Evolutionary conservation across 495 filamentous ascomycete genomes (phyloP).

Genomic region (Stereocaulon alpinum): DNA sequence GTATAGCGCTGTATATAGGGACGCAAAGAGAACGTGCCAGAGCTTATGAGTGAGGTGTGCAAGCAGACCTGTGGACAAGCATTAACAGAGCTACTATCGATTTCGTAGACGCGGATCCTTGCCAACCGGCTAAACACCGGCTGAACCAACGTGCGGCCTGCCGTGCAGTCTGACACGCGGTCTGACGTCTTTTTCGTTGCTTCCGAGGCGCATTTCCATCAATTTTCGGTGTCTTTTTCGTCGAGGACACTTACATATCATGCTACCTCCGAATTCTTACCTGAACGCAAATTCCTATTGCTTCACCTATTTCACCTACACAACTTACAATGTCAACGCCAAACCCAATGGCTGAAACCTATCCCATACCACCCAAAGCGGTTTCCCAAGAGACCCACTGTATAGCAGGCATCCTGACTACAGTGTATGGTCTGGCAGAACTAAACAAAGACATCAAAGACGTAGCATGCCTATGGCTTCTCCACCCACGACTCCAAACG

Average conservation of each 20-base stretch:
- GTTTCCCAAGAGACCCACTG: conserved; percentile 51
- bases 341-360: conserved; percentile 28
- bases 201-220: too few relatives aligned
- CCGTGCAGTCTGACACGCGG: too few relatives aligned
- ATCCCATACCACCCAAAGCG: conserved; percentile 25
- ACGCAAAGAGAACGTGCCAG: neutral
- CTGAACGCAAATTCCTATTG: neutral
- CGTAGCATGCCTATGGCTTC: conserved; percentile 72
- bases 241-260: too few relatives aligned
- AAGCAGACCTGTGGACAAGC: neutral
- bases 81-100: neutral
- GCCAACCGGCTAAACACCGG: neutral
- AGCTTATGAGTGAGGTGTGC: neutral
- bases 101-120: conserved; percentile 1
- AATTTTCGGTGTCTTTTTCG: too few relatives aligned
- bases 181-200: too few relatives aligned
- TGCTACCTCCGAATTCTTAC: too few relatives aligned
- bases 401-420: conserved; percentile 66
- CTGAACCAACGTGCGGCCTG: too few relatives aligned
- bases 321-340: conserved; percentile 14
- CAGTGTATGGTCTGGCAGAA: conserved; percentile 71
- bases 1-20: neutral
- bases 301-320: neutral
- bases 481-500: conserved; percentile 63
- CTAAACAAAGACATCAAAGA: conserved; percentile 38